phyloP scores from a whole-genome alignment of 169 alveolate species.

The Amoebophrya sp. region DNA sequence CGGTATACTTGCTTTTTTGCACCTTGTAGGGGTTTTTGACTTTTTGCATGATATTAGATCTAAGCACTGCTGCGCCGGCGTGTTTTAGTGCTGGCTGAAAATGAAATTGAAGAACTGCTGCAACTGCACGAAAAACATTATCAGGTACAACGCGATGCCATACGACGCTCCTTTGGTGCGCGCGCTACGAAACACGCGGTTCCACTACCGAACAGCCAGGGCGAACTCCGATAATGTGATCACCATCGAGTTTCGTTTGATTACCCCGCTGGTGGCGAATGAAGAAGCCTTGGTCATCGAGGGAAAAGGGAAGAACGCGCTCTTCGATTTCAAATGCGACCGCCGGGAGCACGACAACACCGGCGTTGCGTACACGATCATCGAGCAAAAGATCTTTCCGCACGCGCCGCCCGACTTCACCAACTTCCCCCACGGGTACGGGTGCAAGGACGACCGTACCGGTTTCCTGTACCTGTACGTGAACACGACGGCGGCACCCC shows the following conservation, averaged over 20 bases:
- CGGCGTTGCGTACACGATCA: not conserved
- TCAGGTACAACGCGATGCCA: slow-evolving; percentile 2
- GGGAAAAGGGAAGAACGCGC: not conserved
- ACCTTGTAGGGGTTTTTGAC: no score
- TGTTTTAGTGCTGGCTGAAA: no score
- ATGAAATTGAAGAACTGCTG: no score
- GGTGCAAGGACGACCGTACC: not conserved
- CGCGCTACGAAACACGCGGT: not conserved
- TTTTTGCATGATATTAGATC: no score
- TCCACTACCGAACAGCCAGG: not conserved
- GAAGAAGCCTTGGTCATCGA: not conserved
- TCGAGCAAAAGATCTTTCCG: not conserved
- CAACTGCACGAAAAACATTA: no score
- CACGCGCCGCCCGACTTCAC: not conserved
- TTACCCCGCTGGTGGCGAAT: not conserved
- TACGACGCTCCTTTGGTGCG: not conserved
- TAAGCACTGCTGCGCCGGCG: no score
- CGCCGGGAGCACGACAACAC: not conserved
- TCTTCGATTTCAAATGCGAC: not conserved
- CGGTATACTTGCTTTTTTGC: no score
- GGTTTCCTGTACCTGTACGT: not conserved
- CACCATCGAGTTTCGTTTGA: not conserved
- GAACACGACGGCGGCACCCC: not conserved
- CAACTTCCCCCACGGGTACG: not conserved
- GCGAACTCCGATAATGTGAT: not conserved